Evolutionary conservation across 371 early-diverging fungal genomes (phyloP), one percentile per base, ranked within the genome.

Genomic region (Mucor indicus): DNA sequence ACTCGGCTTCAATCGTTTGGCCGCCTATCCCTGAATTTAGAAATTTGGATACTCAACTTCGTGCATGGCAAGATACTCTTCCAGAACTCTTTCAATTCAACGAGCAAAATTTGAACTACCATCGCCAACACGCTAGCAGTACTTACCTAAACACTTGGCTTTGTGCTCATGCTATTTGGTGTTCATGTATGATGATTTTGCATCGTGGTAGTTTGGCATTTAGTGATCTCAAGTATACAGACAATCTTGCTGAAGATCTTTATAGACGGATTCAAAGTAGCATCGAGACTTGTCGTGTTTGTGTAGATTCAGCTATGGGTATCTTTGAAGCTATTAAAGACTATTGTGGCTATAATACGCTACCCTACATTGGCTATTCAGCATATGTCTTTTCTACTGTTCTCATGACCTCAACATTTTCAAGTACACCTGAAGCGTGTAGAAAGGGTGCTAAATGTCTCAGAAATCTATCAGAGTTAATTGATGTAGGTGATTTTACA

Each of bases 21-120:
- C 80, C 83, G 6, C 78, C 71, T 6, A 67, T 73, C 6, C 64
- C 75, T 1, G 77, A 80, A 57, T 76, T 76, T 40, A 54, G 60
- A 16, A 50, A 64, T 3, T 55, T 83, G 24, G 79, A 83, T 49
- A 64, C 57, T 2, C 70, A 67, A 7, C 38, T 83, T 16, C 61
- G 64, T 22, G 15, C 27, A 10, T 74, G 75, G 75, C 50, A 60
- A 42, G 60, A 61, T 1, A 53, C 42, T 11, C 21, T 74, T 9
- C 69, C 75, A 0, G 64, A 64, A 15, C 48, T 33, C 1, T 64
- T 70, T 22, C 57, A 67, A 0, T 74, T 67, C 42, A 68, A 57
- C 4, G 36, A 48, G 16, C 35, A 30, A 15, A 74, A 67, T 36
- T 29, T 74, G 10, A 48, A 51, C 8, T 44, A 60, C 27, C 68